Conservation (phyloP, 1,284 basidiomycete species). For the Wallemia ichthyophaga region DNA sequence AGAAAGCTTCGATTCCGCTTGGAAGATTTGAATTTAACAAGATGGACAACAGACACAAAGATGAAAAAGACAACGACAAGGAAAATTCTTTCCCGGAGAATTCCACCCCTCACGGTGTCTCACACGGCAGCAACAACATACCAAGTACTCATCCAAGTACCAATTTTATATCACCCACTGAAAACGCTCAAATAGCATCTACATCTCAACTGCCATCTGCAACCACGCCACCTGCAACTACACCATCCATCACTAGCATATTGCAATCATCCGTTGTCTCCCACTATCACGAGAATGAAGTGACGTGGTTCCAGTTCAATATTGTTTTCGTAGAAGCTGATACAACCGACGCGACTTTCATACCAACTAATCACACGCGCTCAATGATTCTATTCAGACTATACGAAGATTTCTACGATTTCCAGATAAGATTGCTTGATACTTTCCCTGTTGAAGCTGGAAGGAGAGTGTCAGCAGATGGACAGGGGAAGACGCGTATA, state of each 20-base stretch:
- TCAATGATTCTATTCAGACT: conserved; percentile 73
- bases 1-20: conserved; percentile 77
- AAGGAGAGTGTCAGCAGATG: conserved; percentile 22
- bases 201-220: conserved; percentile 1
- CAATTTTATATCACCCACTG: too few species aligned
- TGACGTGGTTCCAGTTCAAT: conserved; percentile 91
- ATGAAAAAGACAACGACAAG: conserved; percentile 7
- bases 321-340: conserved; percentile 58
- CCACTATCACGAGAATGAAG: conserved; percentile 81
- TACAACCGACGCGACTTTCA: too few species aligned
- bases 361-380: conserved; percentile 34
- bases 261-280: conserved; percentile 44
- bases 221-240: too few species aligned
- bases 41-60: conserved; percentile 13
- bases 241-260: conserved; percentile 9
- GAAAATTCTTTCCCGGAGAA: neutral
- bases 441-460: conserved; percentile 71
- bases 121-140: too few species aligned
- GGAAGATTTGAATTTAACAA: conserved; percentile 46
- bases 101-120: neutral
- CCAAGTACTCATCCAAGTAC: too few species aligned
- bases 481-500: conserved; percentile 27
- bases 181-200: too few species aligned
- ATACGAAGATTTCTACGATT: conserved; percentile 96
- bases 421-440: conserved; percentile 65